A percentile compares a stretch with the other conserved stretches of the same genome.
These are phyloP conservation scores for Vaccinium vitisidaea DNA, from an alignment of 148 eudicot genomes.

Conservation along the genomic window DNA sequence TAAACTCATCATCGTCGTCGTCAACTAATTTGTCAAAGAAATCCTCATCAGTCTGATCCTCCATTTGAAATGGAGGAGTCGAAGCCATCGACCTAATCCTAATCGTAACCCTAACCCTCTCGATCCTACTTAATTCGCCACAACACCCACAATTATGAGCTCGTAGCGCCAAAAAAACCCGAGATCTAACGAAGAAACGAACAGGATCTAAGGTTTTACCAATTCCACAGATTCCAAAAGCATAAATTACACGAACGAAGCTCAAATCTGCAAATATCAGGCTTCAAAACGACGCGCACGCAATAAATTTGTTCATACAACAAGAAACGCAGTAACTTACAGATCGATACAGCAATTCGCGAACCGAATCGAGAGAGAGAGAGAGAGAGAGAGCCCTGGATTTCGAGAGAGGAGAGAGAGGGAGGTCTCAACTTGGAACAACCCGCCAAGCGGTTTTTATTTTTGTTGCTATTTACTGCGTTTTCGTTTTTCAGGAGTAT, in stretches of 20 bases:
- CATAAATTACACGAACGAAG: background rate
- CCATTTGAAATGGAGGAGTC: slow-evolving; percentile 72
- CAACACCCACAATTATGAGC: slow-evolving; percentile 9
- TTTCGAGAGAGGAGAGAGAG: background rate
- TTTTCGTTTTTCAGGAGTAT: background rate
- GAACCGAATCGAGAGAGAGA: slow-evolving; percentile 18
- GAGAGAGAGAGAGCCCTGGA: slow-evolving; percentile 20
- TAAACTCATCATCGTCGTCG: slow-evolving; percentile 67
- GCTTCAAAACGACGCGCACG: background rate
- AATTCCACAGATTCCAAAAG: background rate
- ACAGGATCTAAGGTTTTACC: slow-evolving; percentile 38
- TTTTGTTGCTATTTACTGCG: background rate
- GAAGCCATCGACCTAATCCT: slow-evolving; percentile 50
- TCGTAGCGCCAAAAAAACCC: slow-evolving; percentile 9
- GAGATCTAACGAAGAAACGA: slow-evolving; percentile 24
- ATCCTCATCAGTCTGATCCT: slow-evolving; percentile 81
- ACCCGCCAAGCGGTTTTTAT: slow-evolving; percentile 20
- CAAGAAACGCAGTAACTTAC: slow-evolving; percentile 10
- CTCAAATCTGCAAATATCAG: background rate
- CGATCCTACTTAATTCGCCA: slow-evolving; percentile 8
- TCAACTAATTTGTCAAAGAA: slow-evolving; percentile 84
- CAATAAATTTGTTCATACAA: background rate
- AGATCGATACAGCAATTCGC: slow-evolving; percentile 13
- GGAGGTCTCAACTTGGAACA: slow-evolving; percentile 5
- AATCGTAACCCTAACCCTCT: slow-evolving; percentile 29